phyloP scores from a whole-genome alignment of 371 early-diverging fungal species.

The Mortierella sp. region DNA sequence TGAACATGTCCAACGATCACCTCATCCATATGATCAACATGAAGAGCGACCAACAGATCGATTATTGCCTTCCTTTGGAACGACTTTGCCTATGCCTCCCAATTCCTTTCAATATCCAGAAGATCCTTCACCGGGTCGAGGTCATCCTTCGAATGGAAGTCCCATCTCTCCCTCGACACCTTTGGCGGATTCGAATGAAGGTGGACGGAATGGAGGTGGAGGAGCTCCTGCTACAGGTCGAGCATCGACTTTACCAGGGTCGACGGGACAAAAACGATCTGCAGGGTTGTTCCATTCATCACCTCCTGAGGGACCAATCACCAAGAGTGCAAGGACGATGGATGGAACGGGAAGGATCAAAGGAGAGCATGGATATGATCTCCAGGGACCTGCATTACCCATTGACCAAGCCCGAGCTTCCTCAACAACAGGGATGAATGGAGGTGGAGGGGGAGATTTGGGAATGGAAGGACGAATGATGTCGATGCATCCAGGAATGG shows the following conservation, averaged over 20 bases:
- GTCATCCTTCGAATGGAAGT: background rate
- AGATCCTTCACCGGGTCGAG: conserved; percentile 12
- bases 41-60: conserved; percentile 46
- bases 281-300: conserved; percentile 27
- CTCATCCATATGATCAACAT: conserved; percentile 28
- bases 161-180: conserved; percentile 4
- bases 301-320: conserved; percentile 24
- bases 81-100: conserved; percentile 38
- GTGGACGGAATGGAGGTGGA: conserved; percentile 9
- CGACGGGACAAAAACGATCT: conserved; percentile 34
- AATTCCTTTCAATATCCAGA: conserved; percentile 11
- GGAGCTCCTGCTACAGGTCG: conserved; percentile 12
- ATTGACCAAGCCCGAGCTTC: conserved; percentile 23
- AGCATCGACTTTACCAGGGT: too few species aligned
- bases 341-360: conserved; percentile 14
- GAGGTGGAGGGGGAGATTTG: background rate
- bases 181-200: conserved; percentile 10
- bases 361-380: conserved; percentile 38
- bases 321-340: conserved; percentile 34
- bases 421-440: background rate
- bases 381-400: conserved; percentile 35
- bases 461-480: background rate
- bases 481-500: conserved; percentile 12
- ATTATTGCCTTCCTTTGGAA: conserved; percentile 46
- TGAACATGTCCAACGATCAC: conserved; percentile 27